Conservation (phyloP, 768 basidiomycete genomes). For the Crassisporium funariophilum region DNA sequence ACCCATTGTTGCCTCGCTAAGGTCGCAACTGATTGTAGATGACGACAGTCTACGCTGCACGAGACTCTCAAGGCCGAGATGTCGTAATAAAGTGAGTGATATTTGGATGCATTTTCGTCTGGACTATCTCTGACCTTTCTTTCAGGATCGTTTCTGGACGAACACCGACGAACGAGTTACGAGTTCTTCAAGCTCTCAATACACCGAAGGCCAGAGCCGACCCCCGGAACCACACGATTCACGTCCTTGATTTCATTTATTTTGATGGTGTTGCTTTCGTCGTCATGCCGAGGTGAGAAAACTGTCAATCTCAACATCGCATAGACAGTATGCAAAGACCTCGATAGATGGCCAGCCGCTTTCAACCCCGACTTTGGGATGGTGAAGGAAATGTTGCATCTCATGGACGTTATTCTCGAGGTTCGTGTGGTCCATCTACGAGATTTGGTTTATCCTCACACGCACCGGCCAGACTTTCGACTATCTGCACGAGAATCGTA, state of each 20-base stretch:
- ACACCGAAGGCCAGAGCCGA: constrained; percentile 10
- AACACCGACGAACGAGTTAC: constrained; percentile 12
- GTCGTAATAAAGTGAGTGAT: constrained; percentile 11
- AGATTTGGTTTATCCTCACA: too few relatives aligned
- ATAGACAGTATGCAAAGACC: background rate
- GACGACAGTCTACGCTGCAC: constrained; percentile 4
- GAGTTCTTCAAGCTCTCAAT: constrained; percentile 15
- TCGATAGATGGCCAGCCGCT: constrained; percentile 8
- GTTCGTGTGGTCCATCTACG: background rate
- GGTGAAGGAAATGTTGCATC: constrained; percentile 3
- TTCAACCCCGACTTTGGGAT: background rate
- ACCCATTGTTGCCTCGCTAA: background rate
- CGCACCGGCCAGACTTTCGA: constrained; percentile 1
- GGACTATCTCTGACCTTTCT: background rate
- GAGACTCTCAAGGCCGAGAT: constrained; percentile 5
- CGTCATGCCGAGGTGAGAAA: constrained; percentile 19
- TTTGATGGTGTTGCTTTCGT: constrained; percentile 16
- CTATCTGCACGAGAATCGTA: constrained; percentile 16
- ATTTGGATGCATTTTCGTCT: background rate
- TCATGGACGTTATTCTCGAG: background rate
- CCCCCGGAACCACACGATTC: constrained; percentile 22
- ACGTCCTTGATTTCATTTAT: constrained; percentile 13
- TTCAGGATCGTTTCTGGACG: constrained; percentile 8
- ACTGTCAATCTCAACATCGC: background rate
- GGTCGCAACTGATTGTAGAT: background rate